Evolutionary conservation across 306 rosid species (phyloP).

Genomic region (Inga laurina): DNA sequence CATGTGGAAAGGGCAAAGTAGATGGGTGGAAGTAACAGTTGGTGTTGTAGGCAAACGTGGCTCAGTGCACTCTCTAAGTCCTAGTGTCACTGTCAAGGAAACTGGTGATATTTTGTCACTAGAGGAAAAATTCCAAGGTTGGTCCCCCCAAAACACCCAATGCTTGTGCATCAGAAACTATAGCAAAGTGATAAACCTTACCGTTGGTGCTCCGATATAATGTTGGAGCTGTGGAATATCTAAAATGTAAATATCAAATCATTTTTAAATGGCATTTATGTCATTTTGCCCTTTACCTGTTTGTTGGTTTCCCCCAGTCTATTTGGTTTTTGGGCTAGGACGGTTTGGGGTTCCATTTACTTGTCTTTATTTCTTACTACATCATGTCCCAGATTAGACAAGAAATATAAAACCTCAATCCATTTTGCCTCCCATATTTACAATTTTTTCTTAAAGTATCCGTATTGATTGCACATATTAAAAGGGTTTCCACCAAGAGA

Average conservation of each 20-base stretch:
- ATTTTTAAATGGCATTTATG: too few relatives aligned
- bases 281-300: neutral
- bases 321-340: too few relatives aligned
- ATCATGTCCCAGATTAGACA: too few relatives aligned
- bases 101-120: constrained; percentile 91
- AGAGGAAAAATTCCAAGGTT: constrained; percentile 98
- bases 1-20: constrained; percentile 79
- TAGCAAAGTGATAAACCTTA: neutral
- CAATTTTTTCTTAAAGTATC: too few relatives aligned
- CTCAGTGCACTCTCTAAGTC: constrained; percentile 82
- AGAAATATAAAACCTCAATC: too few relatives aligned
- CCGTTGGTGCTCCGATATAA: neutral
- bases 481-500: too few relatives aligned
- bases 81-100: constrained; percentile 92
- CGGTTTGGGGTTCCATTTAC: neutral
- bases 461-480: too few relatives aligned
- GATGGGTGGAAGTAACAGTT: constrained; percentile 98
- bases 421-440: too few relatives aligned
- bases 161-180: neutral
- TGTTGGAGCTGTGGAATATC: too few relatives aligned
- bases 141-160: neutral
- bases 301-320: neutral
- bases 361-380: too few relatives aligned
- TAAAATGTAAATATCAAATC: too few relatives aligned
- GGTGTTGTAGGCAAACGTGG: constrained; percentile 87